Percentiles rank a stretch among this genome's conserved stretches.
These are phyloP conservation scores for Candida nitratophila DNA, from an alignment of 805 yeast genomes.

Conservation along the genomic window DNA sequence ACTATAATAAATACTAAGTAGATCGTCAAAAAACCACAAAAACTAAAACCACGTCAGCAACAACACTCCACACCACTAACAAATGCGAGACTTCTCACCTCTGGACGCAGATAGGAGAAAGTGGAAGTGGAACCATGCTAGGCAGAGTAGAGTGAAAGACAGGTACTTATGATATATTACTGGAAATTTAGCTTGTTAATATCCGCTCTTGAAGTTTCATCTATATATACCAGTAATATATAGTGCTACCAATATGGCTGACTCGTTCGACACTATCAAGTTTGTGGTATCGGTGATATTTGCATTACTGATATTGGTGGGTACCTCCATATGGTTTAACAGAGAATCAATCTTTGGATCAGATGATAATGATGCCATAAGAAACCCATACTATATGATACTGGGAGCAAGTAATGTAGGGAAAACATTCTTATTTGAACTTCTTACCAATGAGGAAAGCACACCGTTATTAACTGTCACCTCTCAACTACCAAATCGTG, in stretches of 20 bases:
- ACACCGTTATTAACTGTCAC: constrained; percentile 31
- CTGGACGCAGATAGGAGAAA: no score
- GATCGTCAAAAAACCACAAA: no score
- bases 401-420: constrained; percentile 16
- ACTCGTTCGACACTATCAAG: background rate
- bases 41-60: no score
- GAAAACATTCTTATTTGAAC: constrained; percentile 16
- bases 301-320: constrained; percentile 9
- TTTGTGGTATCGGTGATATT: constrained; percentile 9
- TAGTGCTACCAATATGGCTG: background rate
- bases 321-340: constrained; percentile 11
- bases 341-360: constrained; percentile 7
- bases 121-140: no score
- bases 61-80: no score
- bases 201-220: background rate
- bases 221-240: background rate
- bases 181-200: no score
- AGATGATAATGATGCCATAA: background rate
- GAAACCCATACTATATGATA: constrained; percentile 11
- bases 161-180: no score
- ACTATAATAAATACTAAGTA: no score
- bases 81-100: no score
- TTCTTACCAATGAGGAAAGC: constrained; percentile 7
- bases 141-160: no score
- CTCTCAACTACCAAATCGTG: constrained; percentile 43